These are phyloP conservation scores for Pyrus pyrifolia DNA, from an alignment of 306 rosid species.

Conservation along the genomic window DNA sequence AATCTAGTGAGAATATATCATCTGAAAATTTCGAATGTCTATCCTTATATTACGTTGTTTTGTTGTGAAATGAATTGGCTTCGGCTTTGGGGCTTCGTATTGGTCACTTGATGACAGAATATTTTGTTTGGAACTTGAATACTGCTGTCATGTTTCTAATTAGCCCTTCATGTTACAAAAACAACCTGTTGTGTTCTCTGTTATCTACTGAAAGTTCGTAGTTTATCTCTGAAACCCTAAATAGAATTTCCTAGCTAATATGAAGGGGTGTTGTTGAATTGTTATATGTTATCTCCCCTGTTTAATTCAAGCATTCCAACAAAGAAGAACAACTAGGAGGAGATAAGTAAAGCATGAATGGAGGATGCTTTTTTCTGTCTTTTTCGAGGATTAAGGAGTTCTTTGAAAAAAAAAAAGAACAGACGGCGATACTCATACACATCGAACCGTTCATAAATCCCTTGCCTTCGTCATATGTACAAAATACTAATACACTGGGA, in stretches of 20 bases:
- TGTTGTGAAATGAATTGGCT: constrained; percentile 10
- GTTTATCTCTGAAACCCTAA: neutral
- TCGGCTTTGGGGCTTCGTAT: neutral
- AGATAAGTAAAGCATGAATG: neutral
- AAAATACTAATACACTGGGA: neutral
- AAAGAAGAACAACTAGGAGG: neutral
- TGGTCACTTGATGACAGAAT: constrained; percentile 15
- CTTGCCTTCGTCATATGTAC: neutral
- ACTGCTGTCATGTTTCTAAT: neutral
- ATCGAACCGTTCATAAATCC: neutral
- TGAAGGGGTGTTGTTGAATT: neutral
- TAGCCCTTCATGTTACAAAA: neutral
- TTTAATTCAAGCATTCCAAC: neutral
- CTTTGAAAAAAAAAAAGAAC: neutral
- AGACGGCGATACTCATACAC: neutral
- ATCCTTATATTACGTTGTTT: neutral
- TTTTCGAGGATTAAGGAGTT: neutral
- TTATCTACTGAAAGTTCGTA: neutral
- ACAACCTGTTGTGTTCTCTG: neutral
- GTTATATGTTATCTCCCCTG: neutral
- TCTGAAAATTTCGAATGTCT: constrained; percentile 13
- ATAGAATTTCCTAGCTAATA: neutral
- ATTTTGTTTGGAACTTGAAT: constrained; percentile 15
- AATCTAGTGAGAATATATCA: neutral
- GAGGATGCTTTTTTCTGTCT: neutral